Conservation (phyloP, 2,329 filamentous ascomycete genomes). For the Alternaria novae-zelandiae region DNA sequence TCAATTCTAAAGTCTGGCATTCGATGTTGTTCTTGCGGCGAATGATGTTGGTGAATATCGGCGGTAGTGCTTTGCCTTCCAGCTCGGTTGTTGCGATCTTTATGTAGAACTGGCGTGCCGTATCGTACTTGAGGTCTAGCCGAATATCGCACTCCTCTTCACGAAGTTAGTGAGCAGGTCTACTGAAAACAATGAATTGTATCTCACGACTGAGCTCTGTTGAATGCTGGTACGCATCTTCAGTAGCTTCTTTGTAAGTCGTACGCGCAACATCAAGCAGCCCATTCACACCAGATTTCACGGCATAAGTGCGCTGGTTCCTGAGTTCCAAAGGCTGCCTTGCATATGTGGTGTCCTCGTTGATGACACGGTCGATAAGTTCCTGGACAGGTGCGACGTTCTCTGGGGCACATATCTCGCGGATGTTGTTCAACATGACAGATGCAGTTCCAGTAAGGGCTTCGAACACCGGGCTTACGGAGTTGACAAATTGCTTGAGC, state of each 20-base stretch:
- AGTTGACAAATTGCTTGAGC: slow-evolving; percentile 79
- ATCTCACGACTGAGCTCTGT: slow-evolving; percentile 68
- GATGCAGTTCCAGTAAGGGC: slow-evolving; percentile 70
- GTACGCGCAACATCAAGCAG: slow-evolving; percentile 87
- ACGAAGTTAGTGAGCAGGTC: slow-evolving; percentile 5
- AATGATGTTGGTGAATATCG: slow-evolving; percentile 77
- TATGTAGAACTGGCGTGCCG: slow-evolving; percentile 79
- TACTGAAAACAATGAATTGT: neutral
- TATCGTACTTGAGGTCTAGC: slow-evolving; percentile 77
- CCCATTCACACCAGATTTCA: slow-evolving; percentile 84
- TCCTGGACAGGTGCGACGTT: slow-evolving; percentile 66
- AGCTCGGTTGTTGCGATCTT: slow-evolving; percentile 68
- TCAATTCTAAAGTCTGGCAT: slow-evolving; percentile 83
- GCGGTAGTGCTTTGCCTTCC: slow-evolving; percentile 65
- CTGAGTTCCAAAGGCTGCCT: slow-evolving; percentile 81
- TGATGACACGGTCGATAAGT: slow-evolving; percentile 73
- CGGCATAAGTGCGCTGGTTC: slow-evolving; percentile 89
- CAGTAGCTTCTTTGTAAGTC: slow-evolving; percentile 86
- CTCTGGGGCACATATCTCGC: slow-evolving; percentile 70
- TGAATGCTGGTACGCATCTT: slow-evolving; percentile 76
- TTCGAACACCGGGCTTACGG: slow-evolving; percentile 70
- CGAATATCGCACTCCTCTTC: slow-evolving; percentile 61
- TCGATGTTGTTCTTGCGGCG: slow-evolving; percentile 78
- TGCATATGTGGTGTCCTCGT: slow-evolving; percentile 80
- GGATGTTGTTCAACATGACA: slow-evolving; percentile 70